Base-by-base conservation (phyloP, 208 protist species). In the Vickermania ingenoplastis region DNA sequence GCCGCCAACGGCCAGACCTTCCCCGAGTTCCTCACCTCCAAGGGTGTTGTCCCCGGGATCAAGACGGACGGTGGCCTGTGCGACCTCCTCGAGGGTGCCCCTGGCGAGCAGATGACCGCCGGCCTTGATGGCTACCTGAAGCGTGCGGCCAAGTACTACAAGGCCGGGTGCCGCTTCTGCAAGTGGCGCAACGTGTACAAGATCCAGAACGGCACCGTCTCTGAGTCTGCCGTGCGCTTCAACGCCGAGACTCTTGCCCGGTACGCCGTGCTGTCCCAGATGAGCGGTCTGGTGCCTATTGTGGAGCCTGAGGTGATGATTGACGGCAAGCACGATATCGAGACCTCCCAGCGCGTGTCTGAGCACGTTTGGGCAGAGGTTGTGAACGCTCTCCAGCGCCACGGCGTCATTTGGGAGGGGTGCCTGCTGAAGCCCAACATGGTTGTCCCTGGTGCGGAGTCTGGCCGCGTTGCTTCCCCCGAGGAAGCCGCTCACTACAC, bases 391-490 rank as follows among this genome's bases (percentile, higher is more conserved):
- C 81, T 99, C 17, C 75, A 94, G 57, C 85, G 94, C 53, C 90
- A 98, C 75, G 79, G 98, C 52, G 93, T 99, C 52, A 66, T 96
- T 41, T 82, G 94, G 63, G 94, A 99, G 77, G 92, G 96, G 50
- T 94, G 76, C 27, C 78, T 99, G 31, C 89, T 99, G 28, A 99
- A 99, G 84, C 96, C 97, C 68, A 98, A 97, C 81, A 99, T 99
- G 96, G 86, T 98, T 26, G 80, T 96, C 21, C 75, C 90, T 36
- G 97, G 97, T 48, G 61, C 80, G 26, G 82, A 95, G 59, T 83
- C 52, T 53, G 68, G 67, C 41, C 74, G 68, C 48, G 86, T 57
- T 51, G 83, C 73, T 36, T 77, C 75, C 22, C 71, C 89, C 53
- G 77, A 95, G 57, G 57, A 97, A 53, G 81, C 98, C 53, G 97